Percentiles rank a stretch among this genome's conserved stretches.
Evolutionary conservation across 352 stramenopile genomes (phyloP).

Genomic region (Pythium biforme): DNA sequence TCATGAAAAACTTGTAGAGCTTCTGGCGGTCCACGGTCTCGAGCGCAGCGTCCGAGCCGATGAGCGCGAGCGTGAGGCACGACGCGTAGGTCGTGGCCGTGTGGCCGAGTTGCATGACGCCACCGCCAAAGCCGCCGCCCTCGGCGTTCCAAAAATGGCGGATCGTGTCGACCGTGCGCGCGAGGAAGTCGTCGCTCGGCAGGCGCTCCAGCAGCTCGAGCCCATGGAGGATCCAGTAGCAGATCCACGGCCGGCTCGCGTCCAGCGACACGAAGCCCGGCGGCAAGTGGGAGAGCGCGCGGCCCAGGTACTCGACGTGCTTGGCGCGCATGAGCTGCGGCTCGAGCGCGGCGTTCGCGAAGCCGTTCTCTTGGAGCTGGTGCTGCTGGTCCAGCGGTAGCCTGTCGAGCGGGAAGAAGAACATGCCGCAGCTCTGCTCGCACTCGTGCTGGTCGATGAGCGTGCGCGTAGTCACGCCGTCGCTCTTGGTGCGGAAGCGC

Average conservation of each 20-base stretch:
- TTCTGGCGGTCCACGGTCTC: slow-evolving; percentile 73
- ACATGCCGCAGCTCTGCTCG: slow-evolving; percentile 89
- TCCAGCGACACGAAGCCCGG: slow-evolving; percentile 91
- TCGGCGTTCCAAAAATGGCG: slow-evolving; percentile 56
- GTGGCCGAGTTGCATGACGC: slow-evolving; percentile 86
- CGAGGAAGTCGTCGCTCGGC: slow-evolving; percentile 29
- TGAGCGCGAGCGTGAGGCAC: slow-evolving; percentile 90
- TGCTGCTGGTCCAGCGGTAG: slow-evolving; percentile 75
- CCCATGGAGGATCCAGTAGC: slow-evolving; percentile 97
- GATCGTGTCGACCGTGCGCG: slow-evolving; percentile 63
- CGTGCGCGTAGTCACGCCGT: slow-evolving; percentile 53
- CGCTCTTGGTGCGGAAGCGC: slow-evolving; percentile 51
- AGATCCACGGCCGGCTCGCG: slow-evolving; percentile 96
- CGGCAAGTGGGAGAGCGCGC: slow-evolving; percentile 64
- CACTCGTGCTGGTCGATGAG: slow-evolving; percentile 81
- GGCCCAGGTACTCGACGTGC: slow-evolving; percentile 77
- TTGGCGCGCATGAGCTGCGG: slow-evolving; percentile 82
- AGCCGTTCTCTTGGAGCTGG: slow-evolving; percentile 81
- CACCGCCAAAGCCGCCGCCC: slow-evolving; percentile 94
- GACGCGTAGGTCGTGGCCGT: slow-evolving; percentile 94
- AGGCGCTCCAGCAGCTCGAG: slow-evolving; percentile 93
- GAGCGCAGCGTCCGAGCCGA: slow-evolving; percentile 84
- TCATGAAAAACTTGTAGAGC: slow-evolving; percentile 90
- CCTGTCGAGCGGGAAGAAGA: slow-evolving; percentile 88
- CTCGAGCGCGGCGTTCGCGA: slow-evolving; percentile 72